Percentiles rank a stretch among this genome's conserved stretches.
Conservation (phyloP, 1,284 basidiomycete genomes). For the Rhizopogon hawkerae region DNA sequence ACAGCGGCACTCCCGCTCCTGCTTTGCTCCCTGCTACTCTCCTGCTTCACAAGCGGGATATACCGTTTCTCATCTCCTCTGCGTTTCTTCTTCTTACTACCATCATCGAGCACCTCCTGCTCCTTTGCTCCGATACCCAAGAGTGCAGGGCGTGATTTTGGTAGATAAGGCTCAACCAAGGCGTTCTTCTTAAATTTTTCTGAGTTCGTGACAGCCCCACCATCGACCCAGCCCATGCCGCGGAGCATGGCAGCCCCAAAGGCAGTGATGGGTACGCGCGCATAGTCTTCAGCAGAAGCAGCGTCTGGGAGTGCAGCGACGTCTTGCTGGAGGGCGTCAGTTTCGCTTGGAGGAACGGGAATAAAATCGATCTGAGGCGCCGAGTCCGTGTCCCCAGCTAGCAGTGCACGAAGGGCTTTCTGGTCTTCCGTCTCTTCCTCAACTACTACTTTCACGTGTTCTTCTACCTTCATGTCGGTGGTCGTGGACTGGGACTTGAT, state of each 20-base stretch:
- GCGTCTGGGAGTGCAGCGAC: slow-evolving; percentile 68
- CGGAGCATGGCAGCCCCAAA: slow-evolving; percentile 91
- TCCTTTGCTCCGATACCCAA: slow-evolving; percentile 91
- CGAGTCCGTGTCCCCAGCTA: slow-evolving; percentile 43
- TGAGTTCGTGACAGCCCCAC: slow-evolving; percentile 51
- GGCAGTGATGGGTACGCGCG: slow-evolving; percentile 82
- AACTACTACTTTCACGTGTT: slow-evolving; percentile 31
- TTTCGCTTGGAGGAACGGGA: slow-evolving; percentile 56
- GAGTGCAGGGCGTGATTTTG: slow-evolving; percentile 71
- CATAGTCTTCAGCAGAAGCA: slow-evolving; percentile 81
- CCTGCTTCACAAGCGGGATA: slow-evolving; percentile 64
- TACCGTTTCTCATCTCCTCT: slow-evolving; percentile 54
- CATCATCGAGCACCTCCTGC: slow-evolving; percentile 58
- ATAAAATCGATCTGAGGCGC: slow-evolving; percentile 40
- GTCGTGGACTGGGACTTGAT: slow-evolving; percentile 1
- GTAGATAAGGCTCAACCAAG: slow-evolving; percentile 70
- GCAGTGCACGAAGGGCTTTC: slow-evolving; percentile 62
- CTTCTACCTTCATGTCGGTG: slow-evolving; percentile 29
- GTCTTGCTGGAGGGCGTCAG: slow-evolving; percentile 76
- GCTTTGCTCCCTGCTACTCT: slow-evolving; percentile 30
- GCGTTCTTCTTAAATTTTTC: slow-evolving; percentile 45
- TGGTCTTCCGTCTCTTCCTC: slow-evolving; percentile 60
- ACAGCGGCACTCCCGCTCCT: slow-evolving; percentile 18
- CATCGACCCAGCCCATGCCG: slow-evolving; percentile 96
- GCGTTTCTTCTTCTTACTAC: slow-evolving; percentile 40